These are phyloP conservation scores for Mycena alexandri DNA, from an alignment of 768 basidiomycete genomes.

Conservation along the genomic window DNA sequence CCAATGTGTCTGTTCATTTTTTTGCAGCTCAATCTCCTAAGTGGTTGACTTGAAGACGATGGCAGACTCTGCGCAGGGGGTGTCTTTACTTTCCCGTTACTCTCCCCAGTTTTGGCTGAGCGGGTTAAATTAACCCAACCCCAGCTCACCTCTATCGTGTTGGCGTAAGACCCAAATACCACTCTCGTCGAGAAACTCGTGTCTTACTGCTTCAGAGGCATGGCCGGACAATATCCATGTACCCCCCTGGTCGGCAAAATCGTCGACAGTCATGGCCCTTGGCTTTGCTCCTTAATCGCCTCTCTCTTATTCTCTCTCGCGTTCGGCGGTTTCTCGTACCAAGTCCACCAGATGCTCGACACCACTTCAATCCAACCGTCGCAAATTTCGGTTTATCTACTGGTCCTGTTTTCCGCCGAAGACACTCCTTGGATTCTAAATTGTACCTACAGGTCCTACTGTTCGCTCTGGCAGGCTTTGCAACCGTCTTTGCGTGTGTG, in stretches of 20 bases:
- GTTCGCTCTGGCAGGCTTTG: conserved; percentile 76
- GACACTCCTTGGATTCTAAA: too few relatives aligned
- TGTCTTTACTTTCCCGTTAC: conserved; percentile 82
- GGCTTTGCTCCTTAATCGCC: conserved; percentile 73
- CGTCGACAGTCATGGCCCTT: conserved; percentile 76
- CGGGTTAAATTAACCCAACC: conserved; percentile 78
- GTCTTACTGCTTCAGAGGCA: conserved; percentile 63
- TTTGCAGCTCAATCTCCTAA: not conserved
- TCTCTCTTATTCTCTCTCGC: conserved; percentile 69
- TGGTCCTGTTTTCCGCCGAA: conserved; percentile 47
- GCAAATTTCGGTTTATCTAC: conserved; percentile 60
- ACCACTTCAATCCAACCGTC: conserved; percentile 52
- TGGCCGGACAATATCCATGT: conserved; percentile 86
- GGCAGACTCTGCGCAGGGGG: conserved; percentile 82
- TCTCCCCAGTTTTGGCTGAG: conserved; percentile 72
- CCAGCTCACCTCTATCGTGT: conserved; percentile 81
- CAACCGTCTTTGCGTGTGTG: conserved; percentile 79
- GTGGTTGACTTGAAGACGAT: not conserved
- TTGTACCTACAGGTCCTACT: conserved; percentile 65
- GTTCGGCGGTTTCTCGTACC: conserved; percentile 72
- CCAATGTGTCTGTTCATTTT: conserved; percentile 68
- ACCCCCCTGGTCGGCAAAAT: conserved; percentile 77
- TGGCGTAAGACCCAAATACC: conserved; percentile 67
- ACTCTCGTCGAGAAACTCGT: too few relatives aligned
- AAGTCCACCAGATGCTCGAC: conserved; percentile 63